phyloP scores from a whole-genome alignment of 2,329 filamentous ascomycete species.

The Neofusicoccum parvum region DNA sequence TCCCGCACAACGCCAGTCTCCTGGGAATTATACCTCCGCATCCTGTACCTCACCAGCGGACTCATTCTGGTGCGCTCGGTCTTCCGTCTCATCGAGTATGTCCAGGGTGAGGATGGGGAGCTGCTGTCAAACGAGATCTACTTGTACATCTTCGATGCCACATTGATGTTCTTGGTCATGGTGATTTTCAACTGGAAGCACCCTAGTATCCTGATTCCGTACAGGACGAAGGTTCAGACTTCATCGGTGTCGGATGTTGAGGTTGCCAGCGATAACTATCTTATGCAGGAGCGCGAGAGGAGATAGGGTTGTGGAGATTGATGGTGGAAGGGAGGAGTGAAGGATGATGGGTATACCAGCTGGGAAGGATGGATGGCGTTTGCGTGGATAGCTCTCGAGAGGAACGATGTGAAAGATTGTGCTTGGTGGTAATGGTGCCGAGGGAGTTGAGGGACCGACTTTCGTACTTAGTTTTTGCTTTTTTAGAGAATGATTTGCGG shows the following conservation, averaged over 20 bases:
- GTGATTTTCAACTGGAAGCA: constrained; percentile 41
- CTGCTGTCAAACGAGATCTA: constrained; percentile 49
- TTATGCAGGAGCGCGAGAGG: constrained; percentile 3
- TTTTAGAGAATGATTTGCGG: too few relatives aligned
- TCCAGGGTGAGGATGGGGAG: constrained; percentile 47
- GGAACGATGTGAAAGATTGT: too few relatives aligned
- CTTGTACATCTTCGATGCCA: constrained; percentile 53
- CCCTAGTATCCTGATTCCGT: constrained; percentile 33
- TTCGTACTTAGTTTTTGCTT: too few relatives aligned
- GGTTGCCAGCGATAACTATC: neutral
- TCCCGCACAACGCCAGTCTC: neutral
- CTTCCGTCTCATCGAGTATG: constrained; percentile 54
- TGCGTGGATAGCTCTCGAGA: too few relatives aligned
- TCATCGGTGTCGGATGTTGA: neutral
- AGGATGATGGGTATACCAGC: neutral
- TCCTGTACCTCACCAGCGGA: constrained; percentile 46
- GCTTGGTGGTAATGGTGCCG: too few relatives aligned
- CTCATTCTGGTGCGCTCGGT: constrained; percentile 54
- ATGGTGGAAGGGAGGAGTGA: too few relatives aligned
- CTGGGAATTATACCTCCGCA: constrained; percentile 40
- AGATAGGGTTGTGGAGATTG: neutral
- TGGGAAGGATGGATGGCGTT: neutral
- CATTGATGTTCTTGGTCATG: constrained; percentile 48
- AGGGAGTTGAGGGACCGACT: too few relatives aligned
- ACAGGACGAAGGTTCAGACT: neutral